phyloP scores from a whole-genome alignment of 225 moss, liverwort and hornwort genomes.

The Pseudisothecium myosuroides region DNA sequence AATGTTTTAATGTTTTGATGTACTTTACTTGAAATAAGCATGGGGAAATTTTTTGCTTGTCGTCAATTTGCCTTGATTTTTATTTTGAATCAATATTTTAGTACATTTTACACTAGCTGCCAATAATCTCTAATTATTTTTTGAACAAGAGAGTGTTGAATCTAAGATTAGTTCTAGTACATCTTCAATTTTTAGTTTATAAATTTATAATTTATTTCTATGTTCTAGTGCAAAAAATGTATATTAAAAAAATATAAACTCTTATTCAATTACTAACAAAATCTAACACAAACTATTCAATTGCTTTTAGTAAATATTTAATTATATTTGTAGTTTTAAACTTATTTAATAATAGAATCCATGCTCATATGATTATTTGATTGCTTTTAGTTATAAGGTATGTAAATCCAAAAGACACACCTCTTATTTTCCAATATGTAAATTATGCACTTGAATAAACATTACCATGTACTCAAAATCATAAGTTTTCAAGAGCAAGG shows the following conservation, averaged over 20 bases:
- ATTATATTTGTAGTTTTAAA: background rate
- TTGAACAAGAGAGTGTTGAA: background rate
- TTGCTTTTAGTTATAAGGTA: background rate
- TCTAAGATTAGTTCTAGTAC: background rate
- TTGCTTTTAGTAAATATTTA: background rate
- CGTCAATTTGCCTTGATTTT: background rate
- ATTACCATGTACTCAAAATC: background rate
- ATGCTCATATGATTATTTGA: background rate
- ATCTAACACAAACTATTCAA: background rate
- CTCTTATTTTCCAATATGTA: background rate
- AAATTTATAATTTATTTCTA: background rate
- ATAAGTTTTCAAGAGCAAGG: too few species aligned
- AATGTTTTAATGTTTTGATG: background rate
- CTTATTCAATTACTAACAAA: background rate
- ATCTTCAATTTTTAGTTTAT: background rate
- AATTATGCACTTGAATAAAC: background rate
- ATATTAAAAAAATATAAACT: background rate
- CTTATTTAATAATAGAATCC: background rate
- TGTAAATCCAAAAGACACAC: background rate
- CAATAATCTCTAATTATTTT: background rate
- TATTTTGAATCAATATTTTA: background rate
- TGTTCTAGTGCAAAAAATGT: background rate
- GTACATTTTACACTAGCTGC: accelerated
- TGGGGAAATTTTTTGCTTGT: background rate
- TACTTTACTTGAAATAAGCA: background rate